These are phyloP conservation scores for Mycena belliarum DNA, from an alignment of 768 basidiomycete species.

Conservation along the genomic window DNA sequence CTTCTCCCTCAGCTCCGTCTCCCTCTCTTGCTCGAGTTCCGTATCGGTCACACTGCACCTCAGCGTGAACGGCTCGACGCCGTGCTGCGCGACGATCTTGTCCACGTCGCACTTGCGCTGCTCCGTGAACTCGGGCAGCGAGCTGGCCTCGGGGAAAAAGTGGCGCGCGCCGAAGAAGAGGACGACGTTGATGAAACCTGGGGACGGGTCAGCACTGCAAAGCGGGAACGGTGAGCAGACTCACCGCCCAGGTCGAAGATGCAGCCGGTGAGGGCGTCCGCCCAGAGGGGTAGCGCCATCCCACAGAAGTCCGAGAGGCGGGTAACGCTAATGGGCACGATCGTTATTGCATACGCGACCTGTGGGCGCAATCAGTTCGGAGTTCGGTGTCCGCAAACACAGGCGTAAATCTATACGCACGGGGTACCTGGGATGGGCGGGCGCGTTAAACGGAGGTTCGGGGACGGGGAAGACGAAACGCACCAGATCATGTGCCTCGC, in stretches of 20 bases:
- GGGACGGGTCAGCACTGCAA: background rate
- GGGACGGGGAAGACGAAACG: background rate
- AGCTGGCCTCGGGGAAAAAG: slow-evolving; percentile 24
- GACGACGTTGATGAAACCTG: slow-evolving; percentile 33
- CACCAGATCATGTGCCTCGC: slow-evolving; percentile 29
- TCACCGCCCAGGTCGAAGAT: slow-evolving; percentile 27
- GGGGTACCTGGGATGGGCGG: slow-evolving; percentile 24
- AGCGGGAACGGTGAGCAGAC: background rate
- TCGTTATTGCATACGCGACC: slow-evolving; percentile 25
- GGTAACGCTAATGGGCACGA: slow-evolving; percentile 23
- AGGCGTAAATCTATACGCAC: background rate
- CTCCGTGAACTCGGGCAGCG: slow-evolving; percentile 27
- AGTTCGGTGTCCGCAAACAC: too few relatives aligned
- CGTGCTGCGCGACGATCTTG: slow-evolving; percentile 13
- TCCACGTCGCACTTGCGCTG: slow-evolving; percentile 10
- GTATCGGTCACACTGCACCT: slow-evolving; percentile 1
- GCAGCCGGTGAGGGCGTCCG: slow-evolving; percentile 16
- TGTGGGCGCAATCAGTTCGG: background rate
- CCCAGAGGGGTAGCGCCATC: slow-evolving; percentile 16
- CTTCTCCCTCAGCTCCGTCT: too few relatives aligned
- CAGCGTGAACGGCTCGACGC: slow-evolving; percentile 25
- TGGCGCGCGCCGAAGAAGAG: slow-evolving; percentile 29
- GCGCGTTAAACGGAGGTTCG: background rate
- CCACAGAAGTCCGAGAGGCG: slow-evolving; percentile 20
- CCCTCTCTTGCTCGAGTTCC: background rate